Percentiles rank a stretch among this genome's conserved stretches.
Evolutionary conservation across 202 grass and related monocot genomes (phyloP).

Genomic region (Alloteropsis angusta): DNA sequence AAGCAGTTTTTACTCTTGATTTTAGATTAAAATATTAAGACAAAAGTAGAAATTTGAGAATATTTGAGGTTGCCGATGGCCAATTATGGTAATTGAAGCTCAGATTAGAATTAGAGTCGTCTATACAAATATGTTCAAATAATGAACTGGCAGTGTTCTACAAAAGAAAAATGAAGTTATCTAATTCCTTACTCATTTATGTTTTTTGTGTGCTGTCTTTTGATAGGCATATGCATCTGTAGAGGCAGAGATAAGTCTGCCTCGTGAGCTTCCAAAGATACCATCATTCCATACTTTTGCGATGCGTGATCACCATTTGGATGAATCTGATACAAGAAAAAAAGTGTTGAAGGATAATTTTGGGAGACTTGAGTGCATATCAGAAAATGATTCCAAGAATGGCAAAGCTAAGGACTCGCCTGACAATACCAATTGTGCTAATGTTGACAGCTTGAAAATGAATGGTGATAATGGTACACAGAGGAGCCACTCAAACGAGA

Average conservation of each 20-base stretch:
- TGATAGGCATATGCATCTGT: slow-evolving; percentile 84
- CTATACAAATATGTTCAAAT: not conserved
- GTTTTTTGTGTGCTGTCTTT: not conserved
- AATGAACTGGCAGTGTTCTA: not conserved
- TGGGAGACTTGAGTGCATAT: slow-evolving; percentile 65
- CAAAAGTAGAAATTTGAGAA: not conserved
- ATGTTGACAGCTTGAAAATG: slow-evolving; percentile 70
- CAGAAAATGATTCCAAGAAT: slow-evolving; percentile 71
- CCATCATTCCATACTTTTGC: slow-evolving; percentile 90
- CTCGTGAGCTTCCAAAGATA: slow-evolving; percentile 88
- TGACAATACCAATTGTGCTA: slow-evolving; percentile 39
- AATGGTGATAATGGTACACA: slow-evolving; percentile 62
- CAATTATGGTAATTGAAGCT: not conserved
- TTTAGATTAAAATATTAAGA: slow-evolving; percentile 1
- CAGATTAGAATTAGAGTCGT: slow-evolving; percentile 1
- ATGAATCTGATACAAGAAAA: slow-evolving; percentile 70
- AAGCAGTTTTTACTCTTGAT: not conserved
- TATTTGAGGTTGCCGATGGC: not conserved
- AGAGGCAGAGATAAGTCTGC: slow-evolving; percentile 63
- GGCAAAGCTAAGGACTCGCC: slow-evolving; percentile 49
- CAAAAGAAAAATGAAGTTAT: not conserved
- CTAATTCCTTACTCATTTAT: not conserved
- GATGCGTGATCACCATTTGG: slow-evolving; percentile 59
- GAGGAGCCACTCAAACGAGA: slow-evolving; percentile 54
- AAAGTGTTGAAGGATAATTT: slow-evolving; percentile 49